Evolutionary conservation across 2,329 filamentous ascomycete species (phyloP).

Genomic region (Cercospora janseana): DNA sequence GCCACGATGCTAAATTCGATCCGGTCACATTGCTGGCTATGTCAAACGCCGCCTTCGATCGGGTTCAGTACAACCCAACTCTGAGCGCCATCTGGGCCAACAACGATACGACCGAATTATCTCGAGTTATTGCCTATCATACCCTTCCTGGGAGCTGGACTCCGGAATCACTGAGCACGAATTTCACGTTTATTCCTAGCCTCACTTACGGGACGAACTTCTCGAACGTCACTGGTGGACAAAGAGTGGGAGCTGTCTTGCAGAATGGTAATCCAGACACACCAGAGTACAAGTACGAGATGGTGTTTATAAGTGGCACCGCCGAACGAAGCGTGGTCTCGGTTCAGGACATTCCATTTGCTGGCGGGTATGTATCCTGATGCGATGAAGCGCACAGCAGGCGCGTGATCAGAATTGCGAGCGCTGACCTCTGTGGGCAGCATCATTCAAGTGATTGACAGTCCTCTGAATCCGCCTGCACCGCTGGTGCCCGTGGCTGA

Average conservation of each 20-base stretch:
- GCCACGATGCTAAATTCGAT: slow-evolving; percentile 25
- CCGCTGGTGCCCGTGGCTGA: slow-evolving; percentile 45
- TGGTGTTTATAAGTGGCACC: slow-evolving; percentile 43
- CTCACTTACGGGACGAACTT: slow-evolving; percentile 46
- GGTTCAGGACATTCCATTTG: slow-evolving; percentile 32
- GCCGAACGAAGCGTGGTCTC: slow-evolving; percentile 44
- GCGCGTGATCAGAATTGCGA: no score
- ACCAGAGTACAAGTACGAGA: slow-evolving; percentile 25
- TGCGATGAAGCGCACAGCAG: slow-evolving; percentile 38
- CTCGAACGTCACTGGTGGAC: slow-evolving; percentile 53
- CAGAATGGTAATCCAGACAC: slow-evolving; percentile 20
- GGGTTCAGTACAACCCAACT: slow-evolving; percentile 30
- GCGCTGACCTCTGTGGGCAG: slow-evolving; percentile 33
- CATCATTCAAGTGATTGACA: slow-evolving; percentile 55
- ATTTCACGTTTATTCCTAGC: slow-evolving; percentile 46
- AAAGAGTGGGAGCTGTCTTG: slow-evolving; percentile 46
- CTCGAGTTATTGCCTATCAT: slow-evolving; percentile 21
- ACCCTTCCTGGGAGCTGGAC: slow-evolving; percentile 18
- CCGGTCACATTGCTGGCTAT: slow-evolving; percentile 44
- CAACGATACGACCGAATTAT: slow-evolving; percentile 19
- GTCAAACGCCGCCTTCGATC: slow-evolving; percentile 39
- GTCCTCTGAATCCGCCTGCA: slow-evolving; percentile 51
- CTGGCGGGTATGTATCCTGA: slow-evolving; percentile 49
- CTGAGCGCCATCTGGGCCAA: slow-evolving; percentile 18
- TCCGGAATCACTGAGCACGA: slow-evolving; percentile 19